phyloP scores from a whole-genome alignment of 2,329 filamentous ascomycete species.

The Xylariaceae sp. region DNA sequence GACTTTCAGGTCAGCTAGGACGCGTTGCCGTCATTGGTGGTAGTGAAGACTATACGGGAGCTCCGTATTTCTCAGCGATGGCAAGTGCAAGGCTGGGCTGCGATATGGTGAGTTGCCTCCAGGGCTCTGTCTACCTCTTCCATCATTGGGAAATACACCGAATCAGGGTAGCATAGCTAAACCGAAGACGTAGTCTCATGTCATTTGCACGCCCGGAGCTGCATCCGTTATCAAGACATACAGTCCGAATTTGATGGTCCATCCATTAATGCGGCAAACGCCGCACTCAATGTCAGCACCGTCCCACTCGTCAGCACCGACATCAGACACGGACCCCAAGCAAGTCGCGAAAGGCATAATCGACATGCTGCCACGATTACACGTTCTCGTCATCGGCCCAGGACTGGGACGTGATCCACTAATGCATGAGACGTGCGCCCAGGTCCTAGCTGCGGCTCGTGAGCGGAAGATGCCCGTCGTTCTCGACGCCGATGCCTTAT shows the following conservation, averaged over 20 bases:
- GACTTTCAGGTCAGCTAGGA: conserved; percentile 72
- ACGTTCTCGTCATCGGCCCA: conserved; percentile 89
- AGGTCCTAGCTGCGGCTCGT: conserved; percentile 74
- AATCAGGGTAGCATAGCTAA: too few relatives aligned
- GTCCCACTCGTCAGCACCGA: conserved; percentile 40
- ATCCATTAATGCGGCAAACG: conserved; percentile 86
- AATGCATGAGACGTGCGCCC: conserved; percentile 82
- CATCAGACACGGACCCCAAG: conserved; percentile 53
- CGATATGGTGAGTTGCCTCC: conserved; percentile 65
- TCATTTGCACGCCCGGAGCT: conserved; percentile 90
- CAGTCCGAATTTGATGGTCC: conserved; percentile 97
- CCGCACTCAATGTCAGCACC: conserved; percentile 39
- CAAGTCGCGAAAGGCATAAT: conserved; percentile 66
- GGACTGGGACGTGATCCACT: conserved; percentile 84
- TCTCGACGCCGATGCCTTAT: conserved; percentile 85
- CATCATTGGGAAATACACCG: too few relatives aligned
- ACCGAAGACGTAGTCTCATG: conserved; percentile 62
- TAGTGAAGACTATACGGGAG: conserved; percentile 93
- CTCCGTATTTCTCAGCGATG: conserved; percentile 97
- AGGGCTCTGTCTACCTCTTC: too few relatives aligned
- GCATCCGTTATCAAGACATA: conserved; percentile 93
- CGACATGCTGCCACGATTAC: conserved; percentile 77
- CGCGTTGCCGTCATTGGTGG: conserved; percentile 92
- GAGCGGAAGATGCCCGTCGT: conserved; percentile 73
- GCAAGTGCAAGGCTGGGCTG: conserved; percentile 86